Conservation (phyloP, 495 filamentous ascomycete species). For the Penicillium herquei region DNA sequence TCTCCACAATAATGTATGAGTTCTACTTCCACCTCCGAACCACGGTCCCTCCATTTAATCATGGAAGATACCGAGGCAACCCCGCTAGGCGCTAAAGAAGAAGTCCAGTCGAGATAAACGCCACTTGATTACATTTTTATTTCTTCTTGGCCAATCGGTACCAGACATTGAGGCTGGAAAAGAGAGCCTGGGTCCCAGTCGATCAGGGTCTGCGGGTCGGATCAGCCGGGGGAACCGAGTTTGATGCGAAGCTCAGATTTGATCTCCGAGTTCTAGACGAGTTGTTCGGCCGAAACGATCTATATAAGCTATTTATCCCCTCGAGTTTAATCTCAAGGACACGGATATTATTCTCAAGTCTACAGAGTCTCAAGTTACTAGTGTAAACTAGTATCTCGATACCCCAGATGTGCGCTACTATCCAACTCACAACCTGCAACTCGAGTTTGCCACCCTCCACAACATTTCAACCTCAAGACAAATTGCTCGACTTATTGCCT, state of each 20-base stretch:
- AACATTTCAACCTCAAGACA: too few species aligned
- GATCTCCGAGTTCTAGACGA: neutral
- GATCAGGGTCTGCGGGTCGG: neutral
- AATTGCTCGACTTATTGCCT: too few species aligned
- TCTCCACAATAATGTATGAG: too few species aligned
- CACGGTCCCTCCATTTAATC: neutral
- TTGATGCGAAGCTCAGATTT: neutral
- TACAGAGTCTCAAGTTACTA: too few species aligned
- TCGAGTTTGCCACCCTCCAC: too few species aligned
- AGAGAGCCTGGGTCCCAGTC: slow-evolving; percentile 8
- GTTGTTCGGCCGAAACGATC: slow-evolving; percentile 10
- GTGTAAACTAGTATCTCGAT: too few species aligned
- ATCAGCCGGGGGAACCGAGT: neutral
- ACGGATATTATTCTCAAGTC: too few species aligned
- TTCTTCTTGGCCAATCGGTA: slow-evolving; percentile 3
- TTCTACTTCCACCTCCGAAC: neutral
- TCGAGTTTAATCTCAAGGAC: too few species aligned
- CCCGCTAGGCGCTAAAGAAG: neutral
- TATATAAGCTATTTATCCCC: neutral
- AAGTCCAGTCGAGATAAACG: neutral
- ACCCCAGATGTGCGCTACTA: too few species aligned
- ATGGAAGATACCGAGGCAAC: neutral
- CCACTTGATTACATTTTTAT: neutral
- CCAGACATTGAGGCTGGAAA: neutral
- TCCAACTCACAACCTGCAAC: too few species aligned